These are phyloP conservation scores for Lodderomyces elongisporus DNA, from an alignment of 1,139 yeast genomes.

Conservation along the genomic window DNA sequence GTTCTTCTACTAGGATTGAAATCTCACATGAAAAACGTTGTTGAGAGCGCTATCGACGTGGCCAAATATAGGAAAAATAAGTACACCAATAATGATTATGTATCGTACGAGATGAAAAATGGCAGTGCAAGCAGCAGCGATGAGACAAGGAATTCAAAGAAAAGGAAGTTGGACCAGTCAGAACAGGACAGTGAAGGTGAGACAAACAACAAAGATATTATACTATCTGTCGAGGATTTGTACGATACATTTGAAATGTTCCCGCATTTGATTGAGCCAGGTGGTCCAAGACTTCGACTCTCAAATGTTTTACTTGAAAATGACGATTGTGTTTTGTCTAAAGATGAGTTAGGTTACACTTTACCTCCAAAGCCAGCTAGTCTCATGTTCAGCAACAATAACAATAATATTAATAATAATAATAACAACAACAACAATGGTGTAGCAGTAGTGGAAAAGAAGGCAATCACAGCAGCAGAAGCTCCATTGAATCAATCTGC, in stretches of 20 bases:
- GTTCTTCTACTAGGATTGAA: slow-evolving; percentile 77
- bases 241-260: slow-evolving; percentile 57
- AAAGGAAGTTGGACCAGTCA: slow-evolving; percentile 5
- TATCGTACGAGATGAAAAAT: slow-evolving; percentile 8
- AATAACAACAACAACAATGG: background rate
- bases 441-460: no score
- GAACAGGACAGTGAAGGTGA: slow-evolving; percentile 4
- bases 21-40: slow-evolving; percentile 64
- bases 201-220: slow-evolving; percentile 18
- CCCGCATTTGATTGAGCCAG: slow-evolving; percentile 66
- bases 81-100: slow-evolving; percentile 43
- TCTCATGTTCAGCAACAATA: background rate
- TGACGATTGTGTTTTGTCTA: slow-evolving; percentile 42
- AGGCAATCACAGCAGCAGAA: background rate
- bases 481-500: background rate
- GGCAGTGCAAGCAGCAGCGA: background rate
- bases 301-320: slow-evolving; percentile 52
- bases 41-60: slow-evolving; percentile 72
- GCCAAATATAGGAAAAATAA: slow-evolving; percentile 56
- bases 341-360: slow-evolving; percentile 32
- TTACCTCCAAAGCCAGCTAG: slow-evolving; percentile 30
- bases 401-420: no score
- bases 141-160: background rate
- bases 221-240: slow-evolving; percentile 61
- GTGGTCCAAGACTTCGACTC: slow-evolving; percentile 54